Evolutionary conservation across 306 rosid species (phyloP).

Genomic region (Trichosanthes truncata): DNA sequence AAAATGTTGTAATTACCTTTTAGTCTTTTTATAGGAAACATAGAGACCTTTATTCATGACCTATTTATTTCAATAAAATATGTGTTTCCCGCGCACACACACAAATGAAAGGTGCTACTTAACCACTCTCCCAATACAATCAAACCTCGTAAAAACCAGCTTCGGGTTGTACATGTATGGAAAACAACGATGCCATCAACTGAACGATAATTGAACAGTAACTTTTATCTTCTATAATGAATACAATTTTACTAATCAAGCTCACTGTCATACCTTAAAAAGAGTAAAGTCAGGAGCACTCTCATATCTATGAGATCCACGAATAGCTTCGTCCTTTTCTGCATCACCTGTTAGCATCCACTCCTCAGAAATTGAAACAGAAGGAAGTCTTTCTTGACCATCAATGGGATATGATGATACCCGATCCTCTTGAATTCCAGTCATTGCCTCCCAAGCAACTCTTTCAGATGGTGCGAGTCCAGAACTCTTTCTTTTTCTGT

Average conservation of each 20-base stretch:
- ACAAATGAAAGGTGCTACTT: neutral
- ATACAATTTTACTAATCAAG: constrained; percentile 1
- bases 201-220: neutral
- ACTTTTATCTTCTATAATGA: neutral
- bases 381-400: constrained; percentile 90
- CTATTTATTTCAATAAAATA: neutral
- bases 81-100: neutral
- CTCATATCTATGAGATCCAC: constrained; percentile 83
- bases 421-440: constrained; percentile 94
- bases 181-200: constrained; percentile 2
- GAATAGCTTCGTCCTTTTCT: constrained; percentile 62
- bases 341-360: constrained; percentile 94
- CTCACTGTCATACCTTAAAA: constrained; percentile 57
- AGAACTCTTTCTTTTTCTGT: constrained; percentile 92
- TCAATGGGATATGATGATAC: constrained; percentile 61
- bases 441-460: constrained; percentile 97
- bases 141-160: neutral
- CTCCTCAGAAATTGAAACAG: constrained; percentile 82
- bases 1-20: neutral
- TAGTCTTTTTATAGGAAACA: neutral
- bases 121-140: neutral
- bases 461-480: constrained; percentile 85
- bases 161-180: neutral
- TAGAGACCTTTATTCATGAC: neutral
- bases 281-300: constrained; percentile 90